Base-by-base conservation (phyloP, 305 asterid genomes). In the Plantago rigida region DNA sequence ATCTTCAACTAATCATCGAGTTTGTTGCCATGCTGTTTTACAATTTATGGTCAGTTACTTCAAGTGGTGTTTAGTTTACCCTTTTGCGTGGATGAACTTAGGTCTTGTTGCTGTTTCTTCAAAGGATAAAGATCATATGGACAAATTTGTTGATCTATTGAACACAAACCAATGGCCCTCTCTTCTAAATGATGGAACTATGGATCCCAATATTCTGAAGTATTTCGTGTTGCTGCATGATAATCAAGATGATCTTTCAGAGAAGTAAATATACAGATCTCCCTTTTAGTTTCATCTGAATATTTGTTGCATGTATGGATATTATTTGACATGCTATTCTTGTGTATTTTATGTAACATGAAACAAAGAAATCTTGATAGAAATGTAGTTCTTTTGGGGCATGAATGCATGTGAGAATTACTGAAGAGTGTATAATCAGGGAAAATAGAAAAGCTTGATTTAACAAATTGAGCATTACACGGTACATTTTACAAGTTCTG, bases 161-260 rank as follows among this genome's bases (percentile, higher is more conserved):
- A 87, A 81, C 83, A 68, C 79, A 56, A 82, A 75, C 71, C 86
- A 89, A 78, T 73, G 89, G 79, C 97, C 96, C 12, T 68, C 96
- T 71, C 91, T 87, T 72, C 80, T 89, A 60, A 93, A 79, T 63
- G 87, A 82, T 76, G 99, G 97, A 62, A 80, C 91, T 45, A 93
- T 89, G 97, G 96, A 93, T 78, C 97, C 97, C 59, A 89, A 89
- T 77, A 87, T 93, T 77, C 78, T 80, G 76, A 93, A 93, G 84
- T 78, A 86, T 69, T 93, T 81, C 75, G 72, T 93, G 68, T 69
- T 93, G 85, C 84, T 93, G 56, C 97, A 89, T 50, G 96, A 93
- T 77, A 77, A 82, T 71, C 82, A 71, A 65, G 87, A 84, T 63
- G 87, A 77, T 80, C 46, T 68, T 34, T 61, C 71, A 67, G 97